A percentile compares a stretch with the other conserved stretches of the same genome.
These are phyloP conservation scores for Daldinia sp. DNA, from an alignment of 2,329 filamentous ascomycete species.

Conservation along the genomic window DNA sequence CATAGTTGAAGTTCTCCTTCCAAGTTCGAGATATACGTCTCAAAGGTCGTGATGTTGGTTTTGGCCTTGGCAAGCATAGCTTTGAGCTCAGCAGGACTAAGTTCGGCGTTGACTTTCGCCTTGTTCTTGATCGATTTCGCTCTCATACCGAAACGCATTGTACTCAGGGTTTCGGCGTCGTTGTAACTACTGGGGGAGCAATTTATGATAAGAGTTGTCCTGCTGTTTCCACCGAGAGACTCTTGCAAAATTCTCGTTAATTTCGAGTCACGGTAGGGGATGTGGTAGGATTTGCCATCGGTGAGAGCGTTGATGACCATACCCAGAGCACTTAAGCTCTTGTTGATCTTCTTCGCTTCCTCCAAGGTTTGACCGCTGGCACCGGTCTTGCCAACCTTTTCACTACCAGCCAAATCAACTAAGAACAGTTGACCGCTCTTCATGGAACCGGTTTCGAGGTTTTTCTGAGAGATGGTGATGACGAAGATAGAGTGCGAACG, in stretches of 20 bases:
- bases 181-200: conserved; percentile 99
- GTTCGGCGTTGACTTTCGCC: conserved; percentile 98
- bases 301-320: conserved; percentile 99
- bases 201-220: conserved; percentile 98
- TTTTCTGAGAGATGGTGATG: conserved; percentile 97
- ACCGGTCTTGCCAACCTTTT: conserved; percentile 98
- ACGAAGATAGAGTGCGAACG: conserved; percentile 99
- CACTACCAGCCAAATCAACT: conserved; percentile 97
- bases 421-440: conserved; percentile 97
- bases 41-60: conserved; percentile 87
- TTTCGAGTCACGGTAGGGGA: conserved; percentile 98
- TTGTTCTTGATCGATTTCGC: conserved; percentile 99
- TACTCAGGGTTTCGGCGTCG: conserved; percentile 92
- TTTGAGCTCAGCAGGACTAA: conserved; percentile 96
- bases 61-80: conserved; percentile 92
- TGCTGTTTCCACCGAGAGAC: conserved; percentile 94
- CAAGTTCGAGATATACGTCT: conserved; percentile 84
- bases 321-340: conserved; percentile 95
- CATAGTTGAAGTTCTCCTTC: conserved; percentile 88
- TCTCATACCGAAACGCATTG: conserved; percentile 91
- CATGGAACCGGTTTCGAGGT: conserved; percentile 93
- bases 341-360: conserved; percentile 99
- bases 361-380: conserved; percentile 97
- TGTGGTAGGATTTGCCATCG: conserved; percentile 94
- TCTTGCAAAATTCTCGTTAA: conserved; percentile 97